Base-by-base conservation (phyloP, 1,139 yeast genomes). In the Hansenula lynferdii region DNA sequence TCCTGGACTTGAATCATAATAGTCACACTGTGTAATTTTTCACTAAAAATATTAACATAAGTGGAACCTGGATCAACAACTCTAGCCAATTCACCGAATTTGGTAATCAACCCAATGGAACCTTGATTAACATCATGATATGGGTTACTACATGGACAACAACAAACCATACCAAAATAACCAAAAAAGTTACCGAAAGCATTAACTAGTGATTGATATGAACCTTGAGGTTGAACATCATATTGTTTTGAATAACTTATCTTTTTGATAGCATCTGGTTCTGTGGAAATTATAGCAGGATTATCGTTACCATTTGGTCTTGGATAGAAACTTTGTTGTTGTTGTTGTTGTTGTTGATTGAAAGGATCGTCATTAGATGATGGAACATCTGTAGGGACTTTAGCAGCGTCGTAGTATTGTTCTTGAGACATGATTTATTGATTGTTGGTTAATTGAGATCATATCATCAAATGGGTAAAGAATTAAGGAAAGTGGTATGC, bases 41-140 rank as follows among this genome's bases (percentile, higher is more conserved):
- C 89, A 35, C 80, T 69, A 67, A 82, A 68, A 14, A 80, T 78
- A 57, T 81, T 81, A 39, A 82, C 79, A 51, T 75, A 75, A 19
- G 75, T 67, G 41, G 81, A 69, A 36, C 90, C 90, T 3, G 89
- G 87, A 56, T 81, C 89, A 28, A 76, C 83, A 8, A 81, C 68
- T 57, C 80, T 67, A 42, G 81, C 68, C 48, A 81, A 69, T 39
- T 83, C 80, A 51, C 90, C 90, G 57, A 80, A 82, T 32, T 75
- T 70, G 40, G 83, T 82, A 34, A 82, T 70, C 43, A 82, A 66
- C 14, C 89, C 90, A 41, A 82, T 87, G 43, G 75, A 69, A 56
- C 90, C 90, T 60, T 81, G 86, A 31, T 70, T 62, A 31, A 82
- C 85, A 34, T 69, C 65, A 53, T 70, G 65, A 63, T 76, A 81